Evolutionary conservation across 306 rosid genomes (phyloP).

Genomic region (Dalbergia cochinchinensis): DNA sequence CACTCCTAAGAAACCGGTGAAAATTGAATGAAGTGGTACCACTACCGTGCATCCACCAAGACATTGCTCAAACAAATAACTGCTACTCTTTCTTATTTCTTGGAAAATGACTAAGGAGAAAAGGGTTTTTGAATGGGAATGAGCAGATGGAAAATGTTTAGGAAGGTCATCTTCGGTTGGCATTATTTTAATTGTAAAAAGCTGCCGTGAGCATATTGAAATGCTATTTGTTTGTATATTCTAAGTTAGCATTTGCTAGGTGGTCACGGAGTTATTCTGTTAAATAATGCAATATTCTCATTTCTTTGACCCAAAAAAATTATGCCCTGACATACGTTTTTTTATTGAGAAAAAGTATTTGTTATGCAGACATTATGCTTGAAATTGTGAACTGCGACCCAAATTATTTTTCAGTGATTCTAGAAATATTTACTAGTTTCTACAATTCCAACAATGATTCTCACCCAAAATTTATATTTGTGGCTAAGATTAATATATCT

Average conservation of each 20-base stretch:
- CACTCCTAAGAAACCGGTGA: not conserved
- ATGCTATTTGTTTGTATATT: not conserved
- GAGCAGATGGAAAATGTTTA: conserved; percentile 41
- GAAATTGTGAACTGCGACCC: not conserved
- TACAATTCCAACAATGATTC: not conserved
- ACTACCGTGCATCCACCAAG: conserved; percentile 9
- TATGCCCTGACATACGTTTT: not conserved
- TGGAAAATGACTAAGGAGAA: conserved; percentile 28
- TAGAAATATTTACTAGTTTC: conserved; percentile 5
- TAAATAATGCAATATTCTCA: not conserved
- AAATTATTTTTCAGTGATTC: conserved; percentile 17
- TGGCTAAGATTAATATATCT: not conserved
- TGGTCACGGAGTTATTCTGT: not conserved
- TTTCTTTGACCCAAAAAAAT: conserved; percentile 1
- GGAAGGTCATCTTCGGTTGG: conserved; percentile 39
- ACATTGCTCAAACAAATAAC: conserved; percentile 7
- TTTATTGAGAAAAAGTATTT: not conserved
- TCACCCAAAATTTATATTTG: not conserved
- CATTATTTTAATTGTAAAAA: conserved; percentile 26
- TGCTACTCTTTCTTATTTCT: not conserved
- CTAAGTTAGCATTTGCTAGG: not conserved
- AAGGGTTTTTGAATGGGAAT: conserved; percentile 27
- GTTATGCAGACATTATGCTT: not conserved
- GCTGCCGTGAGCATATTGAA: not conserved
- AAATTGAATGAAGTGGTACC: conserved; percentile 12